These are phyloP conservation scores for Apiospora kogelbergensis DNA, from an alignment of 2,329 filamentous ascomycete genomes.

Conservation along the genomic window DNA sequence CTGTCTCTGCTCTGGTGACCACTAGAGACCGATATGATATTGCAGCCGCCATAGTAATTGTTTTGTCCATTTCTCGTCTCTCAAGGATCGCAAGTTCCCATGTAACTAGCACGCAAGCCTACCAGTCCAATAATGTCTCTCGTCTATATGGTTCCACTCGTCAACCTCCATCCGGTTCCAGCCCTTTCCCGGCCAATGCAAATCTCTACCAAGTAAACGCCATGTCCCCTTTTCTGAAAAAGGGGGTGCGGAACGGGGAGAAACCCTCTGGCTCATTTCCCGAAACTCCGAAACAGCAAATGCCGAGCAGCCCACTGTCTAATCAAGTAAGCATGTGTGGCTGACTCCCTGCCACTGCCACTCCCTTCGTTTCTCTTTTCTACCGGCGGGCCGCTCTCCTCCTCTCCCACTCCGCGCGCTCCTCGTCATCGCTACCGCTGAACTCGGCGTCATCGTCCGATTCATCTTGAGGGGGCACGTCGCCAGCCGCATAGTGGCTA, in stretches of 20 bases:
- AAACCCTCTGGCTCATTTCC: background rate
- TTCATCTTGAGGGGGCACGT: constrained; percentile 27
- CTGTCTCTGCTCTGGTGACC: background rate
- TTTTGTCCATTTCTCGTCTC: background rate
- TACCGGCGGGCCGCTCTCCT: constrained; percentile 30
- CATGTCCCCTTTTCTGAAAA: background rate
- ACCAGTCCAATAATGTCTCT: background rate
- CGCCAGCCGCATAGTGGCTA: constrained; percentile 19
- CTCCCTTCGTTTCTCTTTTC: background rate
- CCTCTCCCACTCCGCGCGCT: constrained; percentile 61
- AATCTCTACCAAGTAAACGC: background rate
- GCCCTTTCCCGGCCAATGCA: constrained; percentile 3
- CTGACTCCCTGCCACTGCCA: constrained; percentile 27
- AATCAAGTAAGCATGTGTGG: background rate
- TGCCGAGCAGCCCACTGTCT: background rate
- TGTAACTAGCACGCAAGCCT: background rate
- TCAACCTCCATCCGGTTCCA: background rate
- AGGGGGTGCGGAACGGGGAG: background rate
- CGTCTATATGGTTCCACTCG: background rate
- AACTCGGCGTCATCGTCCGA: constrained; percentile 60
- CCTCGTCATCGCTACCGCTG: constrained; percentile 64
- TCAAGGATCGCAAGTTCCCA: background rate
- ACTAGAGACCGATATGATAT: background rate
- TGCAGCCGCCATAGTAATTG: background rate
- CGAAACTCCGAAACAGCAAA: constrained; percentile 1